Percentiles rank a stretch among this genome's conserved stretches.
These are phyloP conservation scores for Prillingera fragicola DNA, from an alignment of 1,284 basidiomycete species.

Conservation along the genomic window DNA sequence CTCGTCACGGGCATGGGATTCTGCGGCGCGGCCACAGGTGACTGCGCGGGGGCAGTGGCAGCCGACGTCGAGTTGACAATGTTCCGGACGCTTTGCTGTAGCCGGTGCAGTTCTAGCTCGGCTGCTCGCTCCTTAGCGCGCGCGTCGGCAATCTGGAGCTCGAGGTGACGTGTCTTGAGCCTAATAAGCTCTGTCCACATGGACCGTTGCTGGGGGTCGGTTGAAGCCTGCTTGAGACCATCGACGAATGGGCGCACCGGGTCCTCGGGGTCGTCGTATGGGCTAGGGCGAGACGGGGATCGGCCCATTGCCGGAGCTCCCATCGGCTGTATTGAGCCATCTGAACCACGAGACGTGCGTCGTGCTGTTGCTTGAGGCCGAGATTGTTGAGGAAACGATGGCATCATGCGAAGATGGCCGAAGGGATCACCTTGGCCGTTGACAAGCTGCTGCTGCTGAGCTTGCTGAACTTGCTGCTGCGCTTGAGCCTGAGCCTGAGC, in stretches of 20 bases:
- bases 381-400: too few relatives aligned
- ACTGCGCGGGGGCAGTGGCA: background rate
- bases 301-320: background rate
- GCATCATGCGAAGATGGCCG: too few relatives aligned
- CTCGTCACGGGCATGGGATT: background rate
- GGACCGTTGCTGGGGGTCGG: conserved; percentile 25
- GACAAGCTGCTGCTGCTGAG: too few relatives aligned
- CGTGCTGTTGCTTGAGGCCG: too few relatives aligned
- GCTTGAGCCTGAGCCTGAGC: conserved; percentile 1
- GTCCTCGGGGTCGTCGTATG: conserved; percentile 9
- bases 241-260: conserved; percentile 16
- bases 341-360: too few relatives aligned
- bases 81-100: conserved; percentile 15
- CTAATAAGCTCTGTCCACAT: conserved; percentile 42
- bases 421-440: too few relatives aligned
- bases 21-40: background rate
- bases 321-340: too few relatives aligned
- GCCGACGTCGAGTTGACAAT: background rate
- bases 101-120: conserved; percentile 35
- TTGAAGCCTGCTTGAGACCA: conserved; percentile 14
- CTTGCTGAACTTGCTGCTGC: background rate
- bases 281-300: background rate
- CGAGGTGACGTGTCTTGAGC: conserved; percentile 36
- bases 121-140: conserved; percentile 39
- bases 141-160: conserved; percentile 45